Evolutionary conservation across 2,329 filamentous ascomycete genomes (phyloP).

Genomic region (Aureobasidium lini): DNA sequence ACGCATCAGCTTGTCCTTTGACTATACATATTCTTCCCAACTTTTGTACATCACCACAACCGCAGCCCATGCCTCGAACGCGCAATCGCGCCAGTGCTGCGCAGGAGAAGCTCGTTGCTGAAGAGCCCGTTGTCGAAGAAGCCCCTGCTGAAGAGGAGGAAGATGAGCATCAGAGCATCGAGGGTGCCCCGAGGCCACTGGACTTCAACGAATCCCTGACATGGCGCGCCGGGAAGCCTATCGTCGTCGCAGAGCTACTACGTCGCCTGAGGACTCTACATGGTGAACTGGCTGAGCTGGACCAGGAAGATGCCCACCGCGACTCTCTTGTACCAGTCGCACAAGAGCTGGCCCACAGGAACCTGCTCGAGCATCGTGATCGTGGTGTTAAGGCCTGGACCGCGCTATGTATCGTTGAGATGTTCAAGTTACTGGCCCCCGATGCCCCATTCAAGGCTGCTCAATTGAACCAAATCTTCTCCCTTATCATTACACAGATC

Average conservation of each 20-base stretch:
- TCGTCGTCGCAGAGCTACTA: slow-evolving; percentile 74
- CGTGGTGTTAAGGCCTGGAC: slow-evolving; percentile 85
- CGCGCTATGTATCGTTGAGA: slow-evolving; percentile 83
- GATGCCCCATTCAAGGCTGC: slow-evolving; percentile 87
- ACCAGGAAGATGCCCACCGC: slow-evolving; percentile 77
- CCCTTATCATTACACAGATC: slow-evolving; percentile 74
- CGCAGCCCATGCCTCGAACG: slow-evolving; percentile 14
- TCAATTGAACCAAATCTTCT: slow-evolving; percentile 94
- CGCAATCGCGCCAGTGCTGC: slow-evolving; percentile 15
- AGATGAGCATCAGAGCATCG: slow-evolving; percentile 21
- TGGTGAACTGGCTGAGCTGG: slow-evolving; percentile 74
- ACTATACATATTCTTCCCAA: neutral
- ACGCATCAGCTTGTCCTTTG: neutral
- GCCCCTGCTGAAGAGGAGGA: slow-evolving; percentile 3
- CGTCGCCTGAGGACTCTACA: slow-evolving; percentile 72
- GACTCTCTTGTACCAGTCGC: slow-evolving; percentile 79
- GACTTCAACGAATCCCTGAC: slow-evolving; percentile 79
- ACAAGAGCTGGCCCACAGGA: slow-evolving; percentile 73
- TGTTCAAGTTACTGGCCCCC: slow-evolving; percentile 85
- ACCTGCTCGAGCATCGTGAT: slow-evolving; percentile 85
- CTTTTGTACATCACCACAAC: neutral
- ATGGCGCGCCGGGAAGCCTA: slow-evolving; percentile 87
- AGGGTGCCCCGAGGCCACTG: slow-evolving; percentile 35
- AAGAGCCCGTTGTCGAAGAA: slow-evolving; percentile 5
- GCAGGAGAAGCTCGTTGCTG: slow-evolving; percentile 3